These are phyloP conservation scores for Pseudogymnoascus sp. DNA, from an alignment of 2,329 filamentous ascomycete species.

Conservation along the genomic window DNA sequence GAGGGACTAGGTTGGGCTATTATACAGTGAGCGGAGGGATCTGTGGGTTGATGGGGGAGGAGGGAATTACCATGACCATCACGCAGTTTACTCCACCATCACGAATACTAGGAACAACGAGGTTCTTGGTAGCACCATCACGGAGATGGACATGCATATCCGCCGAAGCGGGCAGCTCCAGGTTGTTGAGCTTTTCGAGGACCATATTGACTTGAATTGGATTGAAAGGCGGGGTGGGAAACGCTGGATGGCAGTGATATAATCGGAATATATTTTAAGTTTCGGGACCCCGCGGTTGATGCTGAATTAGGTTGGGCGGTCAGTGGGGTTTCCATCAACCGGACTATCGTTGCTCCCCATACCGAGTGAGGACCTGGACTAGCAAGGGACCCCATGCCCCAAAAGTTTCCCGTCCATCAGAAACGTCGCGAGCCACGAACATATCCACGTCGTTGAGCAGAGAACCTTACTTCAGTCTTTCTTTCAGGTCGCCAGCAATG, in stretches of 20 bases:
- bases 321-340: not conserved
- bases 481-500: not conserved
- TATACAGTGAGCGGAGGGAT: conserved; percentile 15
- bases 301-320: conserved; percentile 1
- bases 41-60: not conserved
- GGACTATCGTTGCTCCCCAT: not conserved
- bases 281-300: not conserved
- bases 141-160: conserved; percentile 63
- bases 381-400: not conserved
- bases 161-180: conserved; percentile 54
- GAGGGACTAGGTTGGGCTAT: conserved; percentile 57
- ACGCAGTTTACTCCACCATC: conserved; percentile 58
- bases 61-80: conserved; percentile 39
- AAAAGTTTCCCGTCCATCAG: not conserved
- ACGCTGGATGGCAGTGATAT: not conserved
- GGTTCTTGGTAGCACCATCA: conserved; percentile 56
- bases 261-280: conserved; percentile 4
- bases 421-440: not conserved
- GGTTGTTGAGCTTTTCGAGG: conserved; percentile 21
- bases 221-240: not conserved
- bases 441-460: not conserved
- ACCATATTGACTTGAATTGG: conserved; percentile 12
- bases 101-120: conserved; percentile 46
- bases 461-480: conserved; percentile 1
- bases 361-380: not conserved